Conservation (phyloP, 306 rosid genomes). For the Cucurbita moschata region DNA sequence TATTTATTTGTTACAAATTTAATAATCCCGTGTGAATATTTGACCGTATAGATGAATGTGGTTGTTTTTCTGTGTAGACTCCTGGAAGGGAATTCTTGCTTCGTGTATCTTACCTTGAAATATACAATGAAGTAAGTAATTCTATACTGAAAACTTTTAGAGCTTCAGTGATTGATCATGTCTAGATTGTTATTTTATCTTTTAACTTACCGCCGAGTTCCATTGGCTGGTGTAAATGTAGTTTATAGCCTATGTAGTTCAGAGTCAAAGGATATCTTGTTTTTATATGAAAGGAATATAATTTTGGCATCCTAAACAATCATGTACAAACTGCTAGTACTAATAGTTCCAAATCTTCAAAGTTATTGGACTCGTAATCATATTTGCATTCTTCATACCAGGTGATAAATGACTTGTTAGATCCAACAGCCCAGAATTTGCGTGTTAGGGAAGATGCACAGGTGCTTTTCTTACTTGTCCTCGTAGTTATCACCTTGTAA, state of each 20-base stretch:
- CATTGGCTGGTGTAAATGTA: neutral
- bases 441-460: constrained; percentile 98
- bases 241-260: neutral
- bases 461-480: constrained; percentile 28
- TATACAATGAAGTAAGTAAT: constrained; percentile 77
- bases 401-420: constrained; percentile 99
- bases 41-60: neutral
- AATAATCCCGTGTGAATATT: neutral
- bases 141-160: neutral
- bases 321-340: neutral
- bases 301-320: neutral
- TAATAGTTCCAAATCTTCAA: neutral
- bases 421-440: constrained; percentile 97
- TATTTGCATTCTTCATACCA: constrained; percentile 30
- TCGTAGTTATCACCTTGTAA: constrained; percentile 3
- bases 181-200: neutral
- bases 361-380: neutral
- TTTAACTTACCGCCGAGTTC: neutral
- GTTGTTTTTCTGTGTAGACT: constrained; percentile 43
- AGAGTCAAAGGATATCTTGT: neutral
- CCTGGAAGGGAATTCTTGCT: constrained; percentile 98
- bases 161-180: neutral
- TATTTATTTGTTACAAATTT: neutral
- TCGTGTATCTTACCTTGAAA: constrained; percentile 92
- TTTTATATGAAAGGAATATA: neutral